A percentile compares a stretch with the other conserved stretches of the same genome.
Evolutionary conservation across 768 basidiomycete genomes (phyloP).

Genomic region (Ramaria sp.): DNA sequence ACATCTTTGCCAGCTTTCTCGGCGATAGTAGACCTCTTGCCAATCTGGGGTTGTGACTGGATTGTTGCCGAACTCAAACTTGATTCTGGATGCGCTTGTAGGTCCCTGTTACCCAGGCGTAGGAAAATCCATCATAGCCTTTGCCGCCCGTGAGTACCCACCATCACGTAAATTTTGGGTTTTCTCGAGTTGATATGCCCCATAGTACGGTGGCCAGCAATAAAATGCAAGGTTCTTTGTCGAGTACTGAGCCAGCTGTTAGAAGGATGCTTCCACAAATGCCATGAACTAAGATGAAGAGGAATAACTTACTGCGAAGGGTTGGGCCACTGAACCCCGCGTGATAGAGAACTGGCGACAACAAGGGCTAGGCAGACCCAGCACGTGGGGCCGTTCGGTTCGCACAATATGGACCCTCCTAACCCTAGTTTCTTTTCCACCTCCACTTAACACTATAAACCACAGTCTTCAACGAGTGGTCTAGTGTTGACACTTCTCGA

Average conservation of each 20-base stretch:
- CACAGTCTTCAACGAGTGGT: no score
- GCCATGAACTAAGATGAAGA: background rate
- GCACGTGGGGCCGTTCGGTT: background rate
- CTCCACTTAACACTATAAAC: no score
- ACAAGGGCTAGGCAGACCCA: background rate
- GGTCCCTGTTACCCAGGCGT: background rate
- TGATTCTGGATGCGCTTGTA: background rate
- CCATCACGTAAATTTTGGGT: background rate
- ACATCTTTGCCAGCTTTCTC: background rate
- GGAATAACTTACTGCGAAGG: no score
- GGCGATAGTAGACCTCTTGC: background rate
- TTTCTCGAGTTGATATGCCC: background rate
- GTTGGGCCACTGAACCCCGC: no score
- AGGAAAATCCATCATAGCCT: background rate
- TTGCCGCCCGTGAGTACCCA: background rate
- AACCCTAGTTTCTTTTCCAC: no score
- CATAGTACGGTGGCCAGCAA: background rate
- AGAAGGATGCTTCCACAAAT: background rate
- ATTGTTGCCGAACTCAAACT: background rate
- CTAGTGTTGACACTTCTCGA: no score
- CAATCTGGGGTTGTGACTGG: background rate
- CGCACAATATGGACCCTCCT: background rate
- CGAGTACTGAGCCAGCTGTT: background rate
- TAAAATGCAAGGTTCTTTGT: background rate
- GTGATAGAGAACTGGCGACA: background rate